Conservation (phyloP, 2,329 filamentous ascomycete genomes). For the Cadophora sp. region DNA sequence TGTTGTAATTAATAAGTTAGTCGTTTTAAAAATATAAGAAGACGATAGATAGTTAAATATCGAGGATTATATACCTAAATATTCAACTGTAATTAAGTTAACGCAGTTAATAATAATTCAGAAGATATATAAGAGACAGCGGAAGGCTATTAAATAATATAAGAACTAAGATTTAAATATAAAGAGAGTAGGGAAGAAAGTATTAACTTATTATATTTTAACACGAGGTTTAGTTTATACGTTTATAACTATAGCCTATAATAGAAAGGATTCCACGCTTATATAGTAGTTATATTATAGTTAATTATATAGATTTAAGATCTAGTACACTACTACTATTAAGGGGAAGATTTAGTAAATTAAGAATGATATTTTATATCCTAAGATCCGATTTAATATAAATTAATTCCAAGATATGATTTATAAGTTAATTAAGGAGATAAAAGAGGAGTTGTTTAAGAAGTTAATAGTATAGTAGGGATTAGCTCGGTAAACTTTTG, state of each 20-base stretch:
- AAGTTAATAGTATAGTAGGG: too few relatives aligned
- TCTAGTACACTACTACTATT: conserved; percentile 23
- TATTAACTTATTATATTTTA: conserved; percentile 17
- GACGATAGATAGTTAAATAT: conserved; percentile 14
- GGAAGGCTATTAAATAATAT: not conserved
- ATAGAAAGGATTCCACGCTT: conserved; percentile 9
- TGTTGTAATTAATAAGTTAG: too few relatives aligned
- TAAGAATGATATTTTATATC: conserved; percentile 22
- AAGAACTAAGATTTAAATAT: too few relatives aligned
- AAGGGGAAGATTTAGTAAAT: conserved; percentile 20
- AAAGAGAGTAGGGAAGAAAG: too few relatives aligned
- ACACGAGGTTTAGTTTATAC: not conserved
- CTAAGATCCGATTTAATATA: too few relatives aligned
- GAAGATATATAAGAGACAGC: conserved; percentile 11
- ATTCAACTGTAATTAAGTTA: conserved; percentile 22
- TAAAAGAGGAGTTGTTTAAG: too few relatives aligned
- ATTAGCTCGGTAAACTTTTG: too few relatives aligned
- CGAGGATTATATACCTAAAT: too few relatives aligned
- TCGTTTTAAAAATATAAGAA: conserved; percentile 22
- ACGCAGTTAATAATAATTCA: conserved; percentile 26
- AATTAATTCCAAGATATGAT: too few relatives aligned
- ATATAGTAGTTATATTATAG: conserved; percentile 26
- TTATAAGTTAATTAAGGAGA: too few relatives aligned
- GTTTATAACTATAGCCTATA: conserved; percentile 24
- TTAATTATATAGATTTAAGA: conserved; percentile 26